Base-by-base conservation (phyloP, 352 stramenopile genomes). In the Phytopythium ostracodes region DNA sequence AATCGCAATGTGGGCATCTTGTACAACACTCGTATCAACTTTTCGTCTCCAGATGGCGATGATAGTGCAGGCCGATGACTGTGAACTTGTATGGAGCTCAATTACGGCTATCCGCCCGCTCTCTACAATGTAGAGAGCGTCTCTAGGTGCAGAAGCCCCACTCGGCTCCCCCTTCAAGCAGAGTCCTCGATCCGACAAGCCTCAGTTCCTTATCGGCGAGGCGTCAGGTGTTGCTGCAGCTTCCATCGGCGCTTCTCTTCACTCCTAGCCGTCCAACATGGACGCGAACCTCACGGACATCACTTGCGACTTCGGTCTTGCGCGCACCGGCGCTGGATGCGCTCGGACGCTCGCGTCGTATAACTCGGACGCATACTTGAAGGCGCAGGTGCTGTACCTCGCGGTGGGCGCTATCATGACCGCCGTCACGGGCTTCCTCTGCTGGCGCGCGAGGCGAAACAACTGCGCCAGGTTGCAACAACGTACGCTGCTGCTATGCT, bases 401-500 rank as follows among this genome's bases (percentile, higher is more conserved):
- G 54, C 24, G n/a, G 52, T 72, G 20, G 71, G 68, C 12, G n/a
- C 47, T 24, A 58, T 76, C 25, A 65, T 61, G 11, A 68, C 59
- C 2, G 7, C 68, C 14, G 68, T 65, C 25, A 68, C 68, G 47
- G 61, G 31, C 7, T 52, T 73, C 50, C 77, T 77, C 47, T 79
- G 67, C 51, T 56, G 68, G 27, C 62, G 68, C 17, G 65, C 70
- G 15, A 14, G 71, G 49, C 72, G 65, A 24, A 35, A 73, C 40
- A 65, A 78, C 25, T 64, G 56, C 6, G 67, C 70, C 52, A 73
- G 66, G 27, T 31, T 81, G 20, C 73, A 81, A 60, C 64, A 75
- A 56, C 68, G 68, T 55, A 73, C 67, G 50, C 75, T 81, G 29
- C 35, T 81, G 42, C 63, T 78, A 42, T 76, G 67, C 60, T 65